Evolutionary conservation across 306 rosid genomes (phyloP).

Genomic region (Leucaena leucocephala): DNA sequence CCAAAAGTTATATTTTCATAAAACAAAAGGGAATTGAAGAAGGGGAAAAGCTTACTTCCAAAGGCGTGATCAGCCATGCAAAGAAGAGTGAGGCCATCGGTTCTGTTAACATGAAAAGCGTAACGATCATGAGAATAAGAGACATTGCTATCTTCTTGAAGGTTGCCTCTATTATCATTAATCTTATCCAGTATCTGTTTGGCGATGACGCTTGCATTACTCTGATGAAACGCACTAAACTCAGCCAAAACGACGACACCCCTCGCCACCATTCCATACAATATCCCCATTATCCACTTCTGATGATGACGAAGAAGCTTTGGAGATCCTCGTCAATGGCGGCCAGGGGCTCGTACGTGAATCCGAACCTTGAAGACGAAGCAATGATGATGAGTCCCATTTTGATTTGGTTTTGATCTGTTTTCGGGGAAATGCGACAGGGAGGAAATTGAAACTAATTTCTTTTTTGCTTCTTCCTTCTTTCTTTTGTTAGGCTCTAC

Average conservation of each 20-base stretch:
- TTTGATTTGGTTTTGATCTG: not conserved
- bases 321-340: not conserved
- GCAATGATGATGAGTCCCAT: not conserved
- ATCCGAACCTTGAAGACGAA: not conserved
- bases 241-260: conserved; percentile 1
- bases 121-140: not conserved
- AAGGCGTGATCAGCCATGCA: not conserved
- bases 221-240: not conserved
- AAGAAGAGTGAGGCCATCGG: not conserved
- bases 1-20: no score
- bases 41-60: not conserved
- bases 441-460: not conserved
- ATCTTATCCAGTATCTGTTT: not conserved
- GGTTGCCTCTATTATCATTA: not conserved
- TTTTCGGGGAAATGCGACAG: not conserved
- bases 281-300: not conserved
- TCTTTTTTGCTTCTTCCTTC: not conserved
- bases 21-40: not conserved
- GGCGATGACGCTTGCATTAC: not conserved
- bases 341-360: not conserved
- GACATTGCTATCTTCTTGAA: not conserved
- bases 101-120: not conserved
- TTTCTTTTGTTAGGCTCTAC: not conserved
- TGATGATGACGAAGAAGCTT: not conserved
- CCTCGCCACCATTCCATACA: conserved; percentile 6